Evolutionary conservation across 2,329 filamentous ascomycete species (phyloP).

Genomic region (Alternaria sp.): DNA sequence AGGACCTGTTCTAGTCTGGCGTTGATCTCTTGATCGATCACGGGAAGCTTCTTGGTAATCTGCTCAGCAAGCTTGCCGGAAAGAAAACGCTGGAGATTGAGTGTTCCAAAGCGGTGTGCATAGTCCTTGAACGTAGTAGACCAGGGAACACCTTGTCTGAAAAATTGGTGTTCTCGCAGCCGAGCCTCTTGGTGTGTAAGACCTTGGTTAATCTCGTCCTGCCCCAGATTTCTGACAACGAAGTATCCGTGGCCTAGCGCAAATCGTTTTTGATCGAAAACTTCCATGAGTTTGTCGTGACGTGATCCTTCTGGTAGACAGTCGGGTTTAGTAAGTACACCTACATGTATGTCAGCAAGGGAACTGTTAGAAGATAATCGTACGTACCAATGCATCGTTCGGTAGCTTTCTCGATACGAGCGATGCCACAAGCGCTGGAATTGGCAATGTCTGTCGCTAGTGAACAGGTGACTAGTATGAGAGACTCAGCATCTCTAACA

Average conservation of each 20-base stretch:
- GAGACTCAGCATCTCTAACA: conserved; percentile 71
- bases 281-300: conserved; percentile 65
- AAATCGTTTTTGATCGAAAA: conserved; percentile 70
- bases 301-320: conserved; percentile 64
- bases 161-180: conserved; percentile 61
- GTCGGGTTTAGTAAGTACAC: conserved; percentile 87
- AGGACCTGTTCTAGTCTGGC: conserved; percentile 52
- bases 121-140: conserved; percentile 51
- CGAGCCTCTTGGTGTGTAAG: conserved; percentile 60
- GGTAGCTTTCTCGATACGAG: conserved; percentile 47
- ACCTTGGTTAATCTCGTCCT: conserved; percentile 58
- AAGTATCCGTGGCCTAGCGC: conserved; percentile 78
- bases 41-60: conserved; percentile 52
- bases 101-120: conserved; percentile 61
- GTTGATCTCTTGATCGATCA: conserved; percentile 56
- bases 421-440: conserved; percentile 72
- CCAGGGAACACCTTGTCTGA: conserved; percentile 59
- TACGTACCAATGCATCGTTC: conserved; percentile 53
- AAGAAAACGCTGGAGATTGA: conserved; percentile 59
- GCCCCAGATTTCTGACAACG: conserved; percentile 71
- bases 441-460: conserved; percentile 83
- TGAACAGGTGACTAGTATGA: conserved; percentile 78
- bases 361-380: background rate
- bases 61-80: conserved; percentile 60
- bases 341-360: conserved; percentile 54